Base-by-base conservation (phyloP, 1,284 basidiomycete genomes). In the Fomitopsis palustris region DNA sequence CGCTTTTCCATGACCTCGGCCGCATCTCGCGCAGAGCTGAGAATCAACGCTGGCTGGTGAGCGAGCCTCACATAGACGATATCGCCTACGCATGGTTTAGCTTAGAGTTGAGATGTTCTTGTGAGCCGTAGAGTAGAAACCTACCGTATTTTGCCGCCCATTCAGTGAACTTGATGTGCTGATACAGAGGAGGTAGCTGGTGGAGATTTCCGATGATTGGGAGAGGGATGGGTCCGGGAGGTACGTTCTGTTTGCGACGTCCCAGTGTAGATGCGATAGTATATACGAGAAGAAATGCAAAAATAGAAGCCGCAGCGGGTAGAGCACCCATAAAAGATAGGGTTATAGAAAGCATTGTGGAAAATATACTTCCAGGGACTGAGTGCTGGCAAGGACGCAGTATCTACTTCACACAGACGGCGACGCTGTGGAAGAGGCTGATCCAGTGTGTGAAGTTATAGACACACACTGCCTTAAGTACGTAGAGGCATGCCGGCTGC, bases 1-100 rank as follows among this genome's bases (percentile, higher is more conserved):
- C 75, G 67, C 64, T 75, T 77, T 38, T 77, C 77, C 61, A 80
- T 61, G n/a, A 80, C 65, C 12, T 79, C 78, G 8, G 66, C 62
- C 5, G 75, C 73, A 0, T 70, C 70, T 54, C 72, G 62, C 2
- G 62, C 56, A 3, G 75, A 73, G 63, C 76, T 76, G 23, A 80
- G 54, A 45, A 80, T 62, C 21, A 79, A 58, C 38, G 75, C 70
- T 6, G 73, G 70, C 3, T 64, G 69, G 4, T 72, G 74, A 41
- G 75, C 67, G 23, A 74, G 68, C 49, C 64, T 64, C 16, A 76
- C 64, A 61, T 73, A 75, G 29, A 78, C 68, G 33, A 79, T 65
- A 53, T 77, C 74, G 9, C 74, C 74, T 75, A 27, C 12, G n/a
- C n/a, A n/a, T n/a, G n/a, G n/a, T n/a, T n/a, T n/a, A n/a, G n/a